Conservation (phyloP, 176 grass and related monocot genomes). For the Eremochloa ophiuroides region DNA sequence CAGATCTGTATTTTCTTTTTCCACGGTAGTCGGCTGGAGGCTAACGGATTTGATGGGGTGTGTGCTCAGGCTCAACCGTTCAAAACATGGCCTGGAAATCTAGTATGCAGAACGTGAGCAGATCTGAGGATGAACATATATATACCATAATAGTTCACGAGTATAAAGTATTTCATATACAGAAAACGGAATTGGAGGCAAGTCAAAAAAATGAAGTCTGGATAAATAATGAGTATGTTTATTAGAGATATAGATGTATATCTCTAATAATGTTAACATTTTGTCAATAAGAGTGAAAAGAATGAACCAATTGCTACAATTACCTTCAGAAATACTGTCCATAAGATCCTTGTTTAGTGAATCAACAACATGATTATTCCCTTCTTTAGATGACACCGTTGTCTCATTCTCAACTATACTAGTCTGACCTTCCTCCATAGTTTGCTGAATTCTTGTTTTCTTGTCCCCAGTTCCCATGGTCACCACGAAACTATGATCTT, state of each 20-base stretch:
- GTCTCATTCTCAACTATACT: conserved; percentile 29
- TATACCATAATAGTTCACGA: not conserved
- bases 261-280: not conserved
- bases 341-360: not conserved
- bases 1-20: not conserved
- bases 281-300: not conserved
- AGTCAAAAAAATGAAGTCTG: not conserved
- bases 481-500: conserved; percentile 19
- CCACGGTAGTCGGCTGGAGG: not conserved
- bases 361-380: conserved; percentile 7
- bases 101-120: not conserved
- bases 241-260: too few species aligned
- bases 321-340: conserved; percentile 44
- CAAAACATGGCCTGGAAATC: not conserved
- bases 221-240: not conserved
- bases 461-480: conserved; percentile 25
- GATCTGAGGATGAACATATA: not conserved
- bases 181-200: not conserved
- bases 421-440: not conserved
- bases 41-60: not conserved
- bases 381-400: conserved; percentile 12
- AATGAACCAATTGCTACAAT: not conserved
- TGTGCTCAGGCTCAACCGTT: not conserved
- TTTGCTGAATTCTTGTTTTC: conserved; percentile 33
- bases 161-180: not conserved